These are phyloP conservation scores for Sugiyamaella qingdaonensis DNA, from an alignment of 805 yeast genomes.

Conservation along the genomic window DNA sequence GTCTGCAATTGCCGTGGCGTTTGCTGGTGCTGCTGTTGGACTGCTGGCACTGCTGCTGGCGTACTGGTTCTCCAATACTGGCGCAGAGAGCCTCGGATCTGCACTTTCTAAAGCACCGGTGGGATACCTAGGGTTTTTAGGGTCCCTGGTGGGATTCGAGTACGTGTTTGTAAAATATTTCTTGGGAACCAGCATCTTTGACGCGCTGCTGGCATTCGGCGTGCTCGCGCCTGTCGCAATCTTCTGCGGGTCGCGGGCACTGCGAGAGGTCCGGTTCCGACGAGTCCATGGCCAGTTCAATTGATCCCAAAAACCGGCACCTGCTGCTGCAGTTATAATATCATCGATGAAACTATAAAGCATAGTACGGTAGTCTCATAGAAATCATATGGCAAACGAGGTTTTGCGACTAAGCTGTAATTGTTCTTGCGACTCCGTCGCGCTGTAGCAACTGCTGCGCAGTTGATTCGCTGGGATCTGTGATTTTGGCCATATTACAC, in stretches of 20 bases:
- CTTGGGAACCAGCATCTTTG: slow-evolving; percentile 56
- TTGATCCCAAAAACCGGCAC: neutral
- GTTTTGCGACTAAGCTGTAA: too few relatives aligned
- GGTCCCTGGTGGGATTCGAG: slow-evolving; percentile 49
- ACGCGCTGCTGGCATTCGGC: slow-evolving; percentile 46
- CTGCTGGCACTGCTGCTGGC: slow-evolving; percentile 43
- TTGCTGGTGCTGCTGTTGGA: slow-evolving; percentile 42
- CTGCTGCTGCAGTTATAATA: neutral
- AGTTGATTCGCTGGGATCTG: too few relatives aligned
- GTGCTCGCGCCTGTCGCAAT: slow-evolving; percentile 52
- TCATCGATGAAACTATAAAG: neutral
- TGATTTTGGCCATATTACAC: too few relatives aligned
- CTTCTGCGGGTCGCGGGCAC: slow-evolving; percentile 61
- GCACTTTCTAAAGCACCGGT: slow-evolving; percentile 29
- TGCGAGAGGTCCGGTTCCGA: slow-evolving; percentile 41
- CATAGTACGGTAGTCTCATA: too few relatives aligned
- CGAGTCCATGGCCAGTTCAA: slow-evolving; percentile 22
- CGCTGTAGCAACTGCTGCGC: too few relatives aligned
- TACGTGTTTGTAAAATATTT: slow-evolving; percentile 53
- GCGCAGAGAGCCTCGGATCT: slow-evolving; percentile 23
- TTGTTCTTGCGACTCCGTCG: too few relatives aligned
- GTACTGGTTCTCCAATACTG: slow-evolving; percentile 26
- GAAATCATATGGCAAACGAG: too few relatives aligned
- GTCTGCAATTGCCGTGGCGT: slow-evolving; percentile 47
- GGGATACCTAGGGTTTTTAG: slow-evolving; percentile 42